These are phyloP conservation scores for Smallanthus sonchifolius DNA, from an alignment of 129 eudicot species.

Conservation along the genomic window DNA sequence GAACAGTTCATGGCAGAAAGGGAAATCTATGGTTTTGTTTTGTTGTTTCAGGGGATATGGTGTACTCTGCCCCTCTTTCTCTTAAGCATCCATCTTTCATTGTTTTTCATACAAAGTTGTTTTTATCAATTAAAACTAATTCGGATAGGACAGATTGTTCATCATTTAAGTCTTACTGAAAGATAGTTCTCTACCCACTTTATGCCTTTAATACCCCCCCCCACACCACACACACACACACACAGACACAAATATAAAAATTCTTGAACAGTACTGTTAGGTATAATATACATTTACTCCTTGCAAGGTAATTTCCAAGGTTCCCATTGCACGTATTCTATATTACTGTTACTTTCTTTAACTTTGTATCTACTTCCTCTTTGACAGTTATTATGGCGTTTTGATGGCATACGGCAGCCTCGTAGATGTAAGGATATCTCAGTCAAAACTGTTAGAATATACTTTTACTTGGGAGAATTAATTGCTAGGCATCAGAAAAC, in stretches of 20 bases:
- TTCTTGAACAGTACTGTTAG: neutral
- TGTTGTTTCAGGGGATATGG: neutral
- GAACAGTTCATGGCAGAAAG: neutral
- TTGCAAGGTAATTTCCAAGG: neutral
- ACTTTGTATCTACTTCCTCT: conserved; percentile 6
- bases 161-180: neutral
- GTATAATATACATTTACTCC: conserved; percentile 3
- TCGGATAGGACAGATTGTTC: neutral
- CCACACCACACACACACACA: neutral
- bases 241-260: neutral
- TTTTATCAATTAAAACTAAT: neutral
- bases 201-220: too few relatives aligned
- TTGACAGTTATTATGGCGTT: conserved; percentile 63
- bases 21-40: neutral
- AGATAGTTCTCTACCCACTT: neutral
- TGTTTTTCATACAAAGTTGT: neutral
- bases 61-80: neutral
- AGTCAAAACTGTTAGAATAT: neutral
- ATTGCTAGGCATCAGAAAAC: conserved; percentile 19
- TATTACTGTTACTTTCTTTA: neutral
- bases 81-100: neutral
- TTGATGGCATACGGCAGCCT: conserved; percentile 84
- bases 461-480: neutral
- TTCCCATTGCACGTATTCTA: neutral
- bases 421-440: conserved; percentile 53